Percentiles rank a stretch among this genome's conserved stretches.
Conservation (phyloP, 177 flowering plant species). For the Vitis hybrid region DNA sequence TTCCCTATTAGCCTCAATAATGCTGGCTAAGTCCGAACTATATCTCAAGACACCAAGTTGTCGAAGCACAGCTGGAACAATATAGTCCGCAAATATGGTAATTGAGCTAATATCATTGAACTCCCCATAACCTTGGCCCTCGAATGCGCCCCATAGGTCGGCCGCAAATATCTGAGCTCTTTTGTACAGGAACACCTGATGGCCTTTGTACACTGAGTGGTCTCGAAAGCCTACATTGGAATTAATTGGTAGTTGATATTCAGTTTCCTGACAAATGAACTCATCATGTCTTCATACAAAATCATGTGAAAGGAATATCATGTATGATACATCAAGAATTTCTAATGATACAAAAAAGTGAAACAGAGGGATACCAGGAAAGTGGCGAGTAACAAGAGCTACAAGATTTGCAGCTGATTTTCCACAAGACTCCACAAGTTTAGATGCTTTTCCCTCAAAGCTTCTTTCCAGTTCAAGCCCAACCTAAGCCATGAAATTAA, state of each 20-base stretch:
- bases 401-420: slow-evolving; percentile 90
- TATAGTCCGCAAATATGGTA: slow-evolving; percentile 93
- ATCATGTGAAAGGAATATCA: not conserved
- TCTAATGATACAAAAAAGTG: not conserved
- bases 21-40: slow-evolving; percentile 49
- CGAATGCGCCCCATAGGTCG: slow-evolving; percentile 94
- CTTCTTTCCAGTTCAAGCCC: slow-evolving; percentile 75
- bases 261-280: not conserved
- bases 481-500: slow-evolving; percentile 46
- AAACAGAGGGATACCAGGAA: slow-evolving; percentile 60
- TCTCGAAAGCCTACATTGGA: slow-evolving; percentile 75
- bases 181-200: slow-evolving; percentile 86
- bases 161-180: slow-evolving; percentile 97
- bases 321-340: too few relatives aligned
- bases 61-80: slow-evolving; percentile 87
- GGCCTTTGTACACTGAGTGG: slow-evolving; percentile 92
- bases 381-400: slow-evolving; percentile 65
- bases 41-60: slow-evolving; percentile 84
- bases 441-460: slow-evolving; percentile 90
- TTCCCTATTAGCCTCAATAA: slow-evolving; percentile 56
- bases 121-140: slow-evolving; percentile 82
- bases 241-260: not conserved
- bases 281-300: too few relatives aligned
- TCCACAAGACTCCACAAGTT: slow-evolving; percentile 75
- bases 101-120: slow-evolving; percentile 69